Evolutionary conservation across 2,329 filamentous ascomycete species (phyloP).

Genomic region (Pseudocercospora musae): DNA sequence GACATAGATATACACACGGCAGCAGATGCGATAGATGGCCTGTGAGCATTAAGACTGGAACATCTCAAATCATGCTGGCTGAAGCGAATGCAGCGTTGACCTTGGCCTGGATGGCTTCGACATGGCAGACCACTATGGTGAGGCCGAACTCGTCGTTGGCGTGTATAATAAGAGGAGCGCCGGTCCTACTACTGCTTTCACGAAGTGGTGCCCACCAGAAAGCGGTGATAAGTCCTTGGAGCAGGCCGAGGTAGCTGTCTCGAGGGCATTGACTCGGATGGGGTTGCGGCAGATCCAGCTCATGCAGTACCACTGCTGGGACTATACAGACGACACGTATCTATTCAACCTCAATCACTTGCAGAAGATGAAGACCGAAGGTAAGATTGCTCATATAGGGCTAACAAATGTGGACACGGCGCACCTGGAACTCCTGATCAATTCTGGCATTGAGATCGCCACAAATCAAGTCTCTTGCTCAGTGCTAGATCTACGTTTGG

Average conservation of each 20-base stretch:
- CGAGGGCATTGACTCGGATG: background rate
- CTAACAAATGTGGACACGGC: background rate
- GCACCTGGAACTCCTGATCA: background rate
- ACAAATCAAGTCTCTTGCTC: conserved; percentile 4
- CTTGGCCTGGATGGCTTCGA: background rate
- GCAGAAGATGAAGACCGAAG: background rate
- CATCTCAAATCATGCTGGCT: background rate
- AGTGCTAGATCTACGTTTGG: background rate
- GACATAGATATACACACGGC: background rate
- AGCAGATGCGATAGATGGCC: background rate
- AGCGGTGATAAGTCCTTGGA: background rate
- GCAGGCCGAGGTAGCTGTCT: background rate
- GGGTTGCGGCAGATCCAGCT: background rate
- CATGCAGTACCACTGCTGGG: conserved; percentile 2
- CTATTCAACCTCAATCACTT: background rate
- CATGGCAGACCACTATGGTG: conserved; percentile 2
- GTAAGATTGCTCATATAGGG: background rate
- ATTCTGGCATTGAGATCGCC: background rate
- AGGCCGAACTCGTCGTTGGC: background rate
- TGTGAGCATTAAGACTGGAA: background rate
- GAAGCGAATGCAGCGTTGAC: background rate
- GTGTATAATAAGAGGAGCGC: background rate
- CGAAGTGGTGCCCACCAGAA: background rate
- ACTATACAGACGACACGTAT: conserved; percentile 1
- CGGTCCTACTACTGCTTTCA: background rate